phyloP scores from a whole-genome alignment of 2,329 filamentous ascomycete genomes.

The Penicillium rolfsii region DNA sequence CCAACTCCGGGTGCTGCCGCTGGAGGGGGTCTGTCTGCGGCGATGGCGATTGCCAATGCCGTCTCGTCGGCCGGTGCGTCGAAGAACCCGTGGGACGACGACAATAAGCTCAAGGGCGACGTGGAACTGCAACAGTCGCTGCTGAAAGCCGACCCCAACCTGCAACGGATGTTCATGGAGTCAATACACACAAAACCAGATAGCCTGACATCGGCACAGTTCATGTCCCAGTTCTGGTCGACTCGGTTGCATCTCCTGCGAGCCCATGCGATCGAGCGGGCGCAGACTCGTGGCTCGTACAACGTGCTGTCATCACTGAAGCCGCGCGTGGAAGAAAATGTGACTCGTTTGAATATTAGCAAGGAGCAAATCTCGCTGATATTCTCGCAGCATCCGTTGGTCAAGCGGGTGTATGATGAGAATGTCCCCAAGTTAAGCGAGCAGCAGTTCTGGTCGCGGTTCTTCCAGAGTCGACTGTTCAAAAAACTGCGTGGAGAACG shows the following conservation, averaged over 20 bases:
- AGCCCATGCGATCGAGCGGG: constrained; percentile 84
- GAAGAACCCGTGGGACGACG: constrained; percentile 74
- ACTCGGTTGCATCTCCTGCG: constrained; percentile 82
- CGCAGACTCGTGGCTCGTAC: constrained; percentile 85
- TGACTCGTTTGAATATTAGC: constrained; percentile 79
- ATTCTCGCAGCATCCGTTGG: constrained; percentile 87
- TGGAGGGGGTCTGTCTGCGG: constrained; percentile 59
- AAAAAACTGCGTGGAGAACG: constrained; percentile 92
- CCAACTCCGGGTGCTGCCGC: constrained; percentile 40
- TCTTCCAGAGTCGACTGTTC: constrained; percentile 87
- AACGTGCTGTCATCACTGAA: constrained; percentile 93
- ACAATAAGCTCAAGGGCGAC: constrained; percentile 74
- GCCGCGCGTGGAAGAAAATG: constrained; percentile 72
- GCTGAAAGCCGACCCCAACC: constrained; percentile 73
- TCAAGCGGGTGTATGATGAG: constrained; percentile 89
- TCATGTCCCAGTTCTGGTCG: constrained; percentile 94
- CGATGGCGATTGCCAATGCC: constrained; percentile 78
- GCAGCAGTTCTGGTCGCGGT: constrained; percentile 86
- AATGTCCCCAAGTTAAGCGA: constrained; percentile 82
- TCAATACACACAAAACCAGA: constrained; percentile 81
- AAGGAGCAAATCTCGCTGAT: constrained; percentile 93
- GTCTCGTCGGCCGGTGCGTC: constrained; percentile 54
- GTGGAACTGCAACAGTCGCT: constrained; percentile 84
- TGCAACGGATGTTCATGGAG: constrained; percentile 86
- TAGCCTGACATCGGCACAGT: constrained; percentile 75